Conservation (phyloP, 805 yeast genomes). For the Candida hungchunana region DNA sequence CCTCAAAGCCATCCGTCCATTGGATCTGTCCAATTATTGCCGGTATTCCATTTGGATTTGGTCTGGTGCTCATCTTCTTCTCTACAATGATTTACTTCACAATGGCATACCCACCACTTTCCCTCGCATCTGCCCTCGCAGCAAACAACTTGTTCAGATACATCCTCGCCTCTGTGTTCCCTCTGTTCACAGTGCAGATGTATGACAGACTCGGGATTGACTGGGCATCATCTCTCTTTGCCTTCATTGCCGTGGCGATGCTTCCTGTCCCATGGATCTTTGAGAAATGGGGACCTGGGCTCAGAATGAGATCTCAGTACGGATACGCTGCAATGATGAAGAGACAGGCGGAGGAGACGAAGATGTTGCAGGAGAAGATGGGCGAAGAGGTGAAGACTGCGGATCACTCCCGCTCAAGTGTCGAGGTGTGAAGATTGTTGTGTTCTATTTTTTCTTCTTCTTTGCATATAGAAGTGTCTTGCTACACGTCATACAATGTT, state of each 20-base stretch:
- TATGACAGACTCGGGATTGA: slow-evolving; percentile 61
- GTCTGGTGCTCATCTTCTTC: slow-evolving; percentile 68
- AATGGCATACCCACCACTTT: slow-evolving; percentile 66
- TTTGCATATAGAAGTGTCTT: no score
- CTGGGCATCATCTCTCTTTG: slow-evolving; percentile 75
- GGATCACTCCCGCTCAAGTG: slow-evolving; percentile 11
- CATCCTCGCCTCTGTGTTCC: slow-evolving; percentile 72
- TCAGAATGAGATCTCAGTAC: slow-evolving; percentile 54
- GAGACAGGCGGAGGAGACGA: slow-evolving; percentile 33
- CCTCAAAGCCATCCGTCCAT: slow-evolving; percentile 54
- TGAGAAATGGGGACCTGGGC: slow-evolving; percentile 48
- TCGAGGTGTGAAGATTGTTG: no score
- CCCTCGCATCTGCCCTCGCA: slow-evolving; percentile 84
- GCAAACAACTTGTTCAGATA: slow-evolving; percentile 83
- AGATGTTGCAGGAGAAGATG: slow-evolving; percentile 11
- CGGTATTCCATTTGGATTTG: slow-evolving; percentile 77
- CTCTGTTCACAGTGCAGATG: slow-evolving; percentile 85
- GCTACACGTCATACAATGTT: no score
- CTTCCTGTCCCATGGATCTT: slow-evolving; percentile 74
- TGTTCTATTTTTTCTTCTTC: no score
- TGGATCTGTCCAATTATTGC: slow-evolving; percentile 77
- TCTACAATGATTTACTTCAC: slow-evolving; percentile 65
- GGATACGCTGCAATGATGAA: slow-evolving; percentile 53
- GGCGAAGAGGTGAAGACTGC: no score
- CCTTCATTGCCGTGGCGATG: slow-evolving; percentile 61